These are phyloP conservation scores for grape (Vitis vinifera) DNA, from an alignment of 164 flowering plant species.

Conservation along the genomic window DNA sequence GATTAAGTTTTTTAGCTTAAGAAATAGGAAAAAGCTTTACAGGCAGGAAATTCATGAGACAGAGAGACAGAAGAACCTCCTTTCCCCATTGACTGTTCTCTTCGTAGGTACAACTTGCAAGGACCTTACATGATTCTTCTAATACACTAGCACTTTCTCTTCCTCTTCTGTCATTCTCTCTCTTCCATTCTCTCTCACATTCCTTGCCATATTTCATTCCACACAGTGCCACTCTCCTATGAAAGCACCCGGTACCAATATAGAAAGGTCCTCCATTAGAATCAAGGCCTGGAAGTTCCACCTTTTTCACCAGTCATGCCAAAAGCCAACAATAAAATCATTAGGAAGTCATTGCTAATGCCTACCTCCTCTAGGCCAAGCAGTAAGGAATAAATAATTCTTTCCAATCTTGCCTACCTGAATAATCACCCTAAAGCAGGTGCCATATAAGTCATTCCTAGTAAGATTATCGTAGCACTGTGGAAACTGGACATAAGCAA, in stretches of 20 bases:
- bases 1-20: too few species aligned
- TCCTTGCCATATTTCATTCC: slow-evolving; percentile 26
- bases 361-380: too few species aligned
- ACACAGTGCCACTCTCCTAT: slow-evolving; percentile 29
- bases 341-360: too few species aligned
- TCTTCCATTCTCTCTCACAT: slow-evolving; percentile 16
- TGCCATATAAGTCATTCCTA: slow-evolving; percentile 23
- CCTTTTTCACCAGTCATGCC: slow-evolving; percentile 8
- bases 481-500: slow-evolving; percentile 40
- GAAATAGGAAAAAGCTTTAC: background rate
- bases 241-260: slow-evolving; percentile 43
- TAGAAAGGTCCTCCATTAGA: slow-evolving; percentile 33
- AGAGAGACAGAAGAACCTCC: slow-evolving; percentile 20
- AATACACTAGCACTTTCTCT: slow-evolving; percentile 15
- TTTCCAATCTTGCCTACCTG: slow-evolving; percentile 12
- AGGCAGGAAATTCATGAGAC: too few species aligned
- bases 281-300: slow-evolving; percentile 28
- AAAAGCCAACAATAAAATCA: background rate
- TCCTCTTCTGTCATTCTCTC: background rate
- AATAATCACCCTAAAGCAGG: background rate
- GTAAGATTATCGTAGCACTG: slow-evolving; percentile 9
- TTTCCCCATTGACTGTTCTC: slow-evolving; percentile 41
- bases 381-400: too few species aligned
- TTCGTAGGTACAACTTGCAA: slow-evolving; percentile 36
- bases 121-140: slow-evolving; percentile 26